phyloP scores from a whole-genome alignment of 345 rosid genomes.

The Euphorbia lathyris region DNA sequence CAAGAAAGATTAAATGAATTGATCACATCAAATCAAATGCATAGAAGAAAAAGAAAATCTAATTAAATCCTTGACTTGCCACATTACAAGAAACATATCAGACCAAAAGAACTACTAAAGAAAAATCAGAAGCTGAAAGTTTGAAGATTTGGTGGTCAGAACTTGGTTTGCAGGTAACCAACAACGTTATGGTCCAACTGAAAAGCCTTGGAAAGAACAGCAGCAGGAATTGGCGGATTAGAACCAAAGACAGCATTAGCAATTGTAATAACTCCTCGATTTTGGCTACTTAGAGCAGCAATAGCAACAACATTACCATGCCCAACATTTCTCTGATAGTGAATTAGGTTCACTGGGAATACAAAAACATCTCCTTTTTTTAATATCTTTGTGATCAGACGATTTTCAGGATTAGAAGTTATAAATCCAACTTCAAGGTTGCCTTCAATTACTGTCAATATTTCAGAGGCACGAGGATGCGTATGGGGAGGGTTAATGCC shows the following conservation, averaged over 20 bases:
- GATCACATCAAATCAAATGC: too few species aligned
- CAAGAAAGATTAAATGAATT: too few species aligned
- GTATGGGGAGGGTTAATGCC: constrained; percentile 14
- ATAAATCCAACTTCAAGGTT: not conserved
- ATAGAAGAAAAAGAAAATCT: too few species aligned
- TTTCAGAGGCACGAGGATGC: constrained; percentile 7
- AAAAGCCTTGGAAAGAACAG: not conserved
- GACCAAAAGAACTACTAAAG: too few species aligned
- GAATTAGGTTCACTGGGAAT: not conserved
- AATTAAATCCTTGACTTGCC: too few species aligned
- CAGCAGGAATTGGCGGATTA: not conserved
- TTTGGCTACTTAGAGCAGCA: not conserved
- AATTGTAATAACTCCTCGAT: not conserved
- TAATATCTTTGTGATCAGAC: not conserved
- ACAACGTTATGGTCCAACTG: not conserved
- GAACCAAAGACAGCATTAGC: constrained; percentile 3
- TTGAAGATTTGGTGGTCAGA: too few species aligned
- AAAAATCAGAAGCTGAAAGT: too few species aligned
- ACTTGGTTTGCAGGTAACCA: not conserved
- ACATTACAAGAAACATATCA: too few species aligned
- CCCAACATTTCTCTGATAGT: not conserved
- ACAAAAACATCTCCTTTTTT: not conserved
- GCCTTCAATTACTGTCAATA: not conserved
- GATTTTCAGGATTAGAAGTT: not conserved
- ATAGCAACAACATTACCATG: not conserved